Evolutionary conservation across 306 rosid species (phyloP), one percentile per base, ranked within the genome.

Genomic region (Begonia loranthoides): DNA sequence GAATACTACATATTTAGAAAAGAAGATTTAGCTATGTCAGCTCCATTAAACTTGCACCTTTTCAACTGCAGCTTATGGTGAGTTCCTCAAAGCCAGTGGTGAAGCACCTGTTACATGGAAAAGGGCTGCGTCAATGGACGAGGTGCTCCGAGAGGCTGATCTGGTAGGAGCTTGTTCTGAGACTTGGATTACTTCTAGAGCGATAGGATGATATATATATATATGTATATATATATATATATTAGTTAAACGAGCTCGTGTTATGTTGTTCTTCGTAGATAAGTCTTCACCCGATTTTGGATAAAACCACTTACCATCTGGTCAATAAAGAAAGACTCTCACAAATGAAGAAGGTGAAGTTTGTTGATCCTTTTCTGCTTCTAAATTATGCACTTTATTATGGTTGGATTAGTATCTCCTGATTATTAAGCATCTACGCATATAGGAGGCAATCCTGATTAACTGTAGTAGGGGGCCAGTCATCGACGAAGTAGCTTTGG

Each of bases 391-490:
- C 22, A 17, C 28, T 17, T 24, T 17, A 19, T 13, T 8, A 9
- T 45, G 61, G 45, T 56, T 44, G 33, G 4, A 45, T 59, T 4
- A 17, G 39, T 38, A 33, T 17, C 36, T 47, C 33, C 15, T n/a
- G n/a, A 50, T 39, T 19, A 19, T 50, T 40, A 47, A 50, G 15
- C 8, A 4, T 38, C 41, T 41, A 40, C n/a, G 13, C 36, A 19
- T 45, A 36, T 70, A 92, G 93, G 99, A 92, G 53, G 99, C 96
- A 64, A 82, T 92, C 57, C 94, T 92, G 50, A 46, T 92, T 50
- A 92, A 92, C 77, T 92, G 99, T 58, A 92, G 99, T 56, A 73
- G 99, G 68, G 99, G 99, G 9, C 96, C 99, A 33, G 99, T 92
- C 61, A 50, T 92, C 17, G 96, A 92, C 51, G 99, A 92, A 77